Conservation (phyloP, 2,329 filamentous ascomycete species). For the Lanzia echinophila region DNA sequence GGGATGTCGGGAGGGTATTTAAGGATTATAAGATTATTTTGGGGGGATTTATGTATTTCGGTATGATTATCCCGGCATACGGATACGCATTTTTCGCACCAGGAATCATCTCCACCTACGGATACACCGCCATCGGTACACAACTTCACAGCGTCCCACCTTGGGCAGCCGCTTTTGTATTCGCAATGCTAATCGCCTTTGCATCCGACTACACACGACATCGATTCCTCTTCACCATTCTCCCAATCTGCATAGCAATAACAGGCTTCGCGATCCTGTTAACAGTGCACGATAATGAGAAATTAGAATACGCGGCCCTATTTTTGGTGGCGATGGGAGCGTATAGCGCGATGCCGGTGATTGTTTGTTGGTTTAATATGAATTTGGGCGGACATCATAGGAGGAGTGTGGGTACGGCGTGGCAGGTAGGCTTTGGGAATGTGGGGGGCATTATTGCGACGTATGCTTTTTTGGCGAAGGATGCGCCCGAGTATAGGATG, state of each 20-base stretch:
- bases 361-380: conserved; percentile 79
- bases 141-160: conserved; percentile 47
- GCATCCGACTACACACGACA: conserved; percentile 66
- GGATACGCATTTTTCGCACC: conserved; percentile 74
- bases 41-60: conserved; percentile 76
- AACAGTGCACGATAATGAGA: conserved; percentile 57
- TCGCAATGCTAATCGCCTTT: conserved; percentile 68
- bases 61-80: conserved; percentile 70
- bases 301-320: conserved; percentile 69
- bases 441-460: conserved; percentile 74
- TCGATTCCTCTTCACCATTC: conserved; percentile 66
- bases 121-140: conserved; percentile 49
- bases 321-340: conserved; percentile 75
- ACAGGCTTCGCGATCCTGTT: conserved; percentile 71
- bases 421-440: conserved; percentile 75
- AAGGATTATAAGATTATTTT: conserved; percentile 69
- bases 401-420: conserved; percentile 63
- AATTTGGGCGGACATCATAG: conserved; percentile 69
- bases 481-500: conserved; percentile 61
- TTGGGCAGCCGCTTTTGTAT: conserved; percentile 68
- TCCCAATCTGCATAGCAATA: conserved; percentile 63
- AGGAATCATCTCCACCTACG: conserved; percentile 61
- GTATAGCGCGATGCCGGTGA: conserved; percentile 85
- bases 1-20: conserved; percentile 57
- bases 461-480: conserved; percentile 58